phyloP scores from a whole-genome alignment of 139 green algal species.

The Chlamydomonas urium region DNA sequence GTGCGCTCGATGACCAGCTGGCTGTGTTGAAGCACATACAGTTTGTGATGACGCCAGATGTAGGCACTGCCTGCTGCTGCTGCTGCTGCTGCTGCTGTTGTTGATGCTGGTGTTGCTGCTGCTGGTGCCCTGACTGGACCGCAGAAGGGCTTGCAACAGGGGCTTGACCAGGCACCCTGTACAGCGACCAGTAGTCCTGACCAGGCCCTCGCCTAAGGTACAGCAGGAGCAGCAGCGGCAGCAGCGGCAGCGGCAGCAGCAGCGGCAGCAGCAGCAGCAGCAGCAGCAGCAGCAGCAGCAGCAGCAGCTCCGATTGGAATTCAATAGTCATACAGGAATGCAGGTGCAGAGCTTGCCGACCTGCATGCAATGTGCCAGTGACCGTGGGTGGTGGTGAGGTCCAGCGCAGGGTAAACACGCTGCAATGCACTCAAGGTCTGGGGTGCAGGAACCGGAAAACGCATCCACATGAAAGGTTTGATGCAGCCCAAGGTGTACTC shows the following conservation, averaged over 20 bases:
- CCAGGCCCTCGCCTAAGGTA: constrained; percentile 3
- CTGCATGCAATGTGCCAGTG: background rate
- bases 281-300: background rate
- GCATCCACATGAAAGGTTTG: background rate
- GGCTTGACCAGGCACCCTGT: background rate
- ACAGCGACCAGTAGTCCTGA: constrained; percentile 4
- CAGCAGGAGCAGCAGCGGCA: background rate
- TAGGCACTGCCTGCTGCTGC: no score
- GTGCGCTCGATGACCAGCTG: no score
- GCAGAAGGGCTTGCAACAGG: background rate
- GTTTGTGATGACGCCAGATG: no score
- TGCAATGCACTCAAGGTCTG: background rate
- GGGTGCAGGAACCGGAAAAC: background rate
- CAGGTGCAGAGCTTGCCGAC: no score
- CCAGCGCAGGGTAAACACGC: background rate
- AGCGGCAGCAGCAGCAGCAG: background rate
- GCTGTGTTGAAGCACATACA: no score
- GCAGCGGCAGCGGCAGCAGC: background rate
- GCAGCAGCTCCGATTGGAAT: background rate
- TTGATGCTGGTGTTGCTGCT: background rate
- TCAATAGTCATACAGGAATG: no score
- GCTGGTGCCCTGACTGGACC: background rate
- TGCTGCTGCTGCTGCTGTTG: background rate
- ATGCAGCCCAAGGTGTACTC: background rate
- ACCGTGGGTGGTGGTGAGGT: background rate